A percentile compares a stretch with the other conserved stretches of the same genome.
These are phyloP conservation scores for Mycena indigotica DNA, from an alignment of 768 basidiomycete genomes.

Conservation along the genomic window DNA sequence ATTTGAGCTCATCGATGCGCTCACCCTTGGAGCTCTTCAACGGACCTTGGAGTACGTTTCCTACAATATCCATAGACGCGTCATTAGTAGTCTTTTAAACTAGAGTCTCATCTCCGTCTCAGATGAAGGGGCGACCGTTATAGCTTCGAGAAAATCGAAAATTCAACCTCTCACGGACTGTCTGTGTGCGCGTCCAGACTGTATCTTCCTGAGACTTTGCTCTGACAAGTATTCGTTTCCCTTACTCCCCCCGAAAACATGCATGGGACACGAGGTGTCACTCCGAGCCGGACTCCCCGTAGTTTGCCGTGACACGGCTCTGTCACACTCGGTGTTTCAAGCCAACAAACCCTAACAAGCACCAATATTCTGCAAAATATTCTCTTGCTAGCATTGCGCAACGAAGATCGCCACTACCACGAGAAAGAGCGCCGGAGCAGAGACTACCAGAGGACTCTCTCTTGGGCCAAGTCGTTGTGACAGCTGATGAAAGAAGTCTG, in stretches of 20 bases:
- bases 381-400: neutral
- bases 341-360: too few species aligned
- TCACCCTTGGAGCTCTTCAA: neutral
- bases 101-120: neutral
- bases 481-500: slow-evolving; percentile 7
- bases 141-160: too few species aligned
- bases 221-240: too few species aligned
- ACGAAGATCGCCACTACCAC: neutral
- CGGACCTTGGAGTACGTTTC: neutral
- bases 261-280: slow-evolving; percentile 30
- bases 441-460: neutral
- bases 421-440: neutral
- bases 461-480: neutral
- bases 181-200: too few species aligned
- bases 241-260: slow-evolving; percentile 2
- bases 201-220: too few species aligned
- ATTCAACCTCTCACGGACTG: too few species aligned
- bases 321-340: too few species aligned
- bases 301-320: neutral
- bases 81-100: neutral
- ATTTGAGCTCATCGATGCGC: too few species aligned
- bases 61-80: neutral
- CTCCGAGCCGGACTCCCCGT: slow-evolving; percentile 35
- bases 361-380: neutral
- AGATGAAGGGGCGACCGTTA: neutral